Evolutionary conservation across 441 rosid species (phyloP).

Genomic region (Pelargonium cotyledonis): DNA sequence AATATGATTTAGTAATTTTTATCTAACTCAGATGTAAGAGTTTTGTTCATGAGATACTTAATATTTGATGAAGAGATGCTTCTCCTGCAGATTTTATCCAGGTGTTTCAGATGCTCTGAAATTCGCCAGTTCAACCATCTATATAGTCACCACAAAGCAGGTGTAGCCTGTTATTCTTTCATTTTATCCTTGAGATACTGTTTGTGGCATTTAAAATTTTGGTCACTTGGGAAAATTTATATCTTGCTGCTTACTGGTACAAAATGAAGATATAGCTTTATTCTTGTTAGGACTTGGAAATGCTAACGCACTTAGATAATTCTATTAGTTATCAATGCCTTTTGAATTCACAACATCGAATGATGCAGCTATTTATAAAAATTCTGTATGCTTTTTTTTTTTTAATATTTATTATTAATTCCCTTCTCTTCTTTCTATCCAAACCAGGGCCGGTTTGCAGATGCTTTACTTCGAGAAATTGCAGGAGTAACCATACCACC

Average conservation of each 20-base stretch:
- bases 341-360: neutral
- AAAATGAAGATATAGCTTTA: neutral
- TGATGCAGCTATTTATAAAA: neutral
- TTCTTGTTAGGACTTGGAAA: constrained; percentile 3
- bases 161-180: constrained; percentile 27
- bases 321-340: neutral
- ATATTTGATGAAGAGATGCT: constrained; percentile 15
- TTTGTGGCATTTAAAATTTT: neutral
- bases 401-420: no score
- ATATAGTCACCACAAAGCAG: constrained; percentile 89
- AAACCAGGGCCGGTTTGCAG: constrained; percentile 72
- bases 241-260: neutral
- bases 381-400: neutral
- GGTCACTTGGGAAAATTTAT: neutral
- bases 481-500: constrained; percentile 71
- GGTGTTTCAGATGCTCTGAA: constrained; percentile 83
- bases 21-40: neutral
- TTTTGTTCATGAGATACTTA: neutral
- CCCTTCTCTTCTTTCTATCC: neutral
- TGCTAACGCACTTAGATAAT: neutral
- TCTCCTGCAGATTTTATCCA: constrained; percentile 67
- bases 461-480: constrained; percentile 60
- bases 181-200: neutral
- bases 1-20: neutral
- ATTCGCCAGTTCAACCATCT: constrained; percentile 71